phyloP scores from a whole-genome alignment of 78 protist genomes.

The Planoprotostelium fungivorum region DNA sequence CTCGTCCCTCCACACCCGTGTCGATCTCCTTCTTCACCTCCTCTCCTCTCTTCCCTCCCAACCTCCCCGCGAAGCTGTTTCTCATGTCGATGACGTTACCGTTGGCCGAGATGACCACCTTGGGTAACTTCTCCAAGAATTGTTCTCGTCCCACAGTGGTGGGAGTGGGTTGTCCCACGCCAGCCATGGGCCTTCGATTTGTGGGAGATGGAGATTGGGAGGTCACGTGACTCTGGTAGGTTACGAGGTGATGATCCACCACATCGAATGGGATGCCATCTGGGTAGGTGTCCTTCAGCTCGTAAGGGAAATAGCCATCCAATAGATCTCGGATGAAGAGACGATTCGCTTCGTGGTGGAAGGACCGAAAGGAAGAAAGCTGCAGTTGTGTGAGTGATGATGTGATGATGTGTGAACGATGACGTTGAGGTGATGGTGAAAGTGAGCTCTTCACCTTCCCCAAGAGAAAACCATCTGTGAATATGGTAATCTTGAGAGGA shows the following conservation, averaged over 20 bases:
- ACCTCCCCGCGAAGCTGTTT: background rate
- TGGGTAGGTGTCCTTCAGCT: slow-evolving; percentile 28
- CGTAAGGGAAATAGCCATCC: slow-evolving; percentile 63
- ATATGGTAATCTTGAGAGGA: background rate
- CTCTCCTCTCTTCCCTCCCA: too few species aligned
- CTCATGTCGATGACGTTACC: slow-evolving; percentile 3
- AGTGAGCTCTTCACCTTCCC: background rate
- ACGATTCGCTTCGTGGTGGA: background rate
- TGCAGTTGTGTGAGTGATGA: too few species aligned
- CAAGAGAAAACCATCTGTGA: background rate
- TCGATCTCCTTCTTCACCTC: background rate
- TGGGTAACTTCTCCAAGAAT: slow-evolving; percentile 2
- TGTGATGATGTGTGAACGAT: too few species aligned
- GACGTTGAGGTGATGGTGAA: background rate
- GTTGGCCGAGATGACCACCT: background rate
- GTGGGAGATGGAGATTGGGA: background rate
- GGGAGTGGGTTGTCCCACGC: background rate
- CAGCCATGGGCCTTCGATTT: background rate
- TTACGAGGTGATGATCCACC: background rate
- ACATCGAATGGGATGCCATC: slow-evolving; percentile 19
- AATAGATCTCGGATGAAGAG: slow-evolving; percentile 25
- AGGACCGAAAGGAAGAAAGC: background rate
- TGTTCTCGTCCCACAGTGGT: background rate
- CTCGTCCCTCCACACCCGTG: background rate
- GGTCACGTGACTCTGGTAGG: background rate